A percentile compares a stretch with the other conserved stretches of the same genome.
Evolutionary conservation across 2,329 filamentous ascomycete species (phyloP).

Genomic region (Apiospora phragmitis): DNA sequence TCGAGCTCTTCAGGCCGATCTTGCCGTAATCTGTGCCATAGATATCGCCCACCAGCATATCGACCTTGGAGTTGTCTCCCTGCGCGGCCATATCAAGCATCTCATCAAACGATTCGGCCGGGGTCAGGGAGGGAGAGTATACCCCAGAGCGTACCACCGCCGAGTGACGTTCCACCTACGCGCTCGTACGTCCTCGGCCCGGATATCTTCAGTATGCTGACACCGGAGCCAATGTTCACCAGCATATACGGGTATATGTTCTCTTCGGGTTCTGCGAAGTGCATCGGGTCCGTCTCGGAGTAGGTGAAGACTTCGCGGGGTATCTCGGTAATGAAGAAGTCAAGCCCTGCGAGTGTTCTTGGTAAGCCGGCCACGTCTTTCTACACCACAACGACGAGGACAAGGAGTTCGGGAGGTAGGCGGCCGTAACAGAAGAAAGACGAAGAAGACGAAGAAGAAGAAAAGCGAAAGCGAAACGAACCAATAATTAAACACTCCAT

Average conservation of each 20-base stretch:
- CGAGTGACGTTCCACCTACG: constrained; percentile 91
- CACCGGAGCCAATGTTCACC: constrained; percentile 96
- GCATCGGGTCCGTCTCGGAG: constrained; percentile 86
- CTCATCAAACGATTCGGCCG: constrained; percentile 94
- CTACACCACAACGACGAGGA: neutral
- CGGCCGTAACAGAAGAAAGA: neutral
- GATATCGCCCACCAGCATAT: constrained; percentile 97
- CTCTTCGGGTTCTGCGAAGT: constrained; percentile 78
- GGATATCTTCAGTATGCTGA: constrained; percentile 95
- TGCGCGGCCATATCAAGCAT: constrained; percentile 91
- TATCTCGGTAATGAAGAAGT: constrained; percentile 99
- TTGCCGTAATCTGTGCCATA: constrained; percentile 96
- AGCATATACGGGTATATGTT: constrained; percentile 92
- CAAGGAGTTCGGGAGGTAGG: neutral
- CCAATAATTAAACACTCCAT: constrained; percentile 98
- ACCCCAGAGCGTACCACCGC: constrained; percentile 97
- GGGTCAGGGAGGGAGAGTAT: constrained; percentile 85
- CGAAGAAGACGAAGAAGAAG: neutral
- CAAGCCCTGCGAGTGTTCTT: constrained; percentile 62
- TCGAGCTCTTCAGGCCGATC: constrained; percentile 92
- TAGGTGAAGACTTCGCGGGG: constrained; percentile 97
- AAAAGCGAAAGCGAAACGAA: constrained; percentile 37
- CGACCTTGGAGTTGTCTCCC: constrained; percentile 90
- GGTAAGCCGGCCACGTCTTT: neutral
- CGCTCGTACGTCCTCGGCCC: constrained; percentile 84